Percentiles rank a stretch among this genome's conserved stretches.
phyloP scores from a whole-genome alignment of 2,329 filamentous ascomycete species.

The Colletotrichum noveboracense region DNA sequence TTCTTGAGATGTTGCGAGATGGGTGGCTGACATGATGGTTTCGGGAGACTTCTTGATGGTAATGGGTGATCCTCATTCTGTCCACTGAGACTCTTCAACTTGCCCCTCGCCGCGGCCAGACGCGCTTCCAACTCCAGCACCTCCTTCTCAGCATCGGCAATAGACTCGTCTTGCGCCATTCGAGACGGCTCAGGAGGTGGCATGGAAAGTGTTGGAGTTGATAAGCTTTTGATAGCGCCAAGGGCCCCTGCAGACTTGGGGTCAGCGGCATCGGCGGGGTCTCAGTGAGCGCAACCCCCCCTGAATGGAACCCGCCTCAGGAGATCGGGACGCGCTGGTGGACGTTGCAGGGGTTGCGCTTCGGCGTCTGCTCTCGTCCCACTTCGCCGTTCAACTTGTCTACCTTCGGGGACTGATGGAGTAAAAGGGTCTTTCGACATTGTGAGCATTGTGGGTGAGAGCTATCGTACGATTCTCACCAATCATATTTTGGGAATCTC shows the following conservation, averaged over 20 bases:
- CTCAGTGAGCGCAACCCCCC: not conserved
- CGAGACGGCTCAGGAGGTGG: not conserved
- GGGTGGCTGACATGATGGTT: constrained; percentile 25
- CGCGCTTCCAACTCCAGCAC: constrained; percentile 63
- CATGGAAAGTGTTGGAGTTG: not conserved
- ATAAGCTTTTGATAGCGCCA: constrained; percentile 18
- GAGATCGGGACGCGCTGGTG: not conserved
- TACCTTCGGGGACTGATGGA: constrained; percentile 17
- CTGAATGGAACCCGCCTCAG: not conserved
- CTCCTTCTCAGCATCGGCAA: constrained; percentile 50
- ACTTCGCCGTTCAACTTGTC: not conserved
- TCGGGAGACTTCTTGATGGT: not conserved
- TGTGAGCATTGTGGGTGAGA: not conserved
- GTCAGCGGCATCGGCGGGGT: constrained; percentile 3
- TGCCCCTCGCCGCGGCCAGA: constrained; percentile 50
- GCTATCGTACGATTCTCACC: constrained; percentile 15
- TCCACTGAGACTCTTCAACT: constrained; percentile 46
- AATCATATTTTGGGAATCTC: not conserved
- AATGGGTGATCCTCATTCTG: constrained; percentile 20
- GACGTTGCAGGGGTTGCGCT: not conserved
- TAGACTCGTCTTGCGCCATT: constrained; percentile 29
- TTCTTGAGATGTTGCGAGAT: constrained; percentile 9
- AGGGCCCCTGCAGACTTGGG: not conserved
- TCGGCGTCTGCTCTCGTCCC: constrained; percentile 19
- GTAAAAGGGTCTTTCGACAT: not conserved